Evolutionary conservation across 306 rosid genomes (phyloP).

Genomic region (Trifolium repens): DNA sequence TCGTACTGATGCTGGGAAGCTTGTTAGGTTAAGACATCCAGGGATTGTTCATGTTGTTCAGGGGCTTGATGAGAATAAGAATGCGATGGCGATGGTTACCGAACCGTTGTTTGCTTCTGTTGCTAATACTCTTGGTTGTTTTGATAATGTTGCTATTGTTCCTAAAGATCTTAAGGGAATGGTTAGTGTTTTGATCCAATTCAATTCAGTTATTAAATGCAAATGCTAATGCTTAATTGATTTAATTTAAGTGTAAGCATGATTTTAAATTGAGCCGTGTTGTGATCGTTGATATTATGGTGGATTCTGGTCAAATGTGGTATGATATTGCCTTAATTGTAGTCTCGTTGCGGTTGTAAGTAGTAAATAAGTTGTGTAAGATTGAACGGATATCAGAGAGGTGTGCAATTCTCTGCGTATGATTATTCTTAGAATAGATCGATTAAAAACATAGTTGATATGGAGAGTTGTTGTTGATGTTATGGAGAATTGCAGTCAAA

Average conservation of each 20-base stretch:
- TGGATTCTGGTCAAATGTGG: neutral
- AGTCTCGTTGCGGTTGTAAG: neutral
- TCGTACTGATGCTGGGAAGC: constrained; percentile 81
- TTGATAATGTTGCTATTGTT: constrained; percentile 66
- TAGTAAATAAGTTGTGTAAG: neutral
- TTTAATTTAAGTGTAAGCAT: neutral
- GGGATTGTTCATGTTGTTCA: constrained; percentile 97
- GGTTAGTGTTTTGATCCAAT: constrained; percentile 47
- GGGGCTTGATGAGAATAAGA: constrained; percentile 91
- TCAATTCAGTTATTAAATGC: neutral
- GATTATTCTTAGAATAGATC: neutral
- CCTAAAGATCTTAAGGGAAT: constrained; percentile 92
- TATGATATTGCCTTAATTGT: neutral
- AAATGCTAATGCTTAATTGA: neutral
- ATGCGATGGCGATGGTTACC: constrained; percentile 98
- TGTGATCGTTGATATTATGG: neutral
- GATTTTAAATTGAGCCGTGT: neutral
- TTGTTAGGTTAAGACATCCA: constrained; percentile 85
- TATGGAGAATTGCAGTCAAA: neutral
- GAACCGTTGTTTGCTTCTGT: constrained; percentile 94
- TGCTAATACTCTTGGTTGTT: constrained; percentile 79
- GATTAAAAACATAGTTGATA: neutral
- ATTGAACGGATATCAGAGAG: neutral
- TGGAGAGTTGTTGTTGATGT: neutral
- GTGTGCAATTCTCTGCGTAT: neutral